Base-by-base conservation (phyloP, 371 early-diverging fungal species). In the Saksenaea oblongispora region DNA sequence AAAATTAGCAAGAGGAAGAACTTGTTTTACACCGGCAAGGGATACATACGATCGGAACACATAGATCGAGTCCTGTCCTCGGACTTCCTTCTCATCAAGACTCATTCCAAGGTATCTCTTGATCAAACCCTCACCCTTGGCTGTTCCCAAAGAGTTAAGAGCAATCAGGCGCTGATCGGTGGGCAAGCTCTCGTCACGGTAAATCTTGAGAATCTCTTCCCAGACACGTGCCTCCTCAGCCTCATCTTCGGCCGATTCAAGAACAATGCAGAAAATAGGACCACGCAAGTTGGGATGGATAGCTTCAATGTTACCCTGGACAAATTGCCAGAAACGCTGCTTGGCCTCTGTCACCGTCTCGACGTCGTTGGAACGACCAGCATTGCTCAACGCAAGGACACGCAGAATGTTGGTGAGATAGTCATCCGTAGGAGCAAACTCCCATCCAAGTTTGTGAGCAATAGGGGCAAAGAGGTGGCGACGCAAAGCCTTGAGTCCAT, bases 221-320 rank as follows among this genome's bases (percentile, higher is more conserved):
- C 90, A 94, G 59, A 73, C 55, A 24, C 67, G 69, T 24, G 63
- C 56, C 60, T 81, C 81, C 62, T 93, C 94, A 37, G 85, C 83
- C 22, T 79, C 78, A 28, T 85, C 88, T 13, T 78, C 75, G 11
- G 91, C 91, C 66, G 89, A 76, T 42, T 76, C 61, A 24, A 95
- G 74, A 3, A 91, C 93, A 62, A 92, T 87, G 61, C 79, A 77
- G 73, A 86, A 97, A 0, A 93, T 92, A 2, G 90, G 74, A 26
- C 88, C 87, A n/a, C 94, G 91, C 22, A 97, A 69, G 74, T 95
- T 92, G 39, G 96, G 91, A 63, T 92, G 91, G 35, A 98, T 62
- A 0, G 88, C 90, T 0, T 73, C 75, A 3, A 51, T 70, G 59
- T 75, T 70, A 24, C 79, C 79, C 27, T 70, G 71, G 15, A 73